These are phyloP conservation scores for Fusarium albidum DNA, from an alignment of 2,329 filamentous ascomycete genomes.

Conservation along the genomic window DNA sequence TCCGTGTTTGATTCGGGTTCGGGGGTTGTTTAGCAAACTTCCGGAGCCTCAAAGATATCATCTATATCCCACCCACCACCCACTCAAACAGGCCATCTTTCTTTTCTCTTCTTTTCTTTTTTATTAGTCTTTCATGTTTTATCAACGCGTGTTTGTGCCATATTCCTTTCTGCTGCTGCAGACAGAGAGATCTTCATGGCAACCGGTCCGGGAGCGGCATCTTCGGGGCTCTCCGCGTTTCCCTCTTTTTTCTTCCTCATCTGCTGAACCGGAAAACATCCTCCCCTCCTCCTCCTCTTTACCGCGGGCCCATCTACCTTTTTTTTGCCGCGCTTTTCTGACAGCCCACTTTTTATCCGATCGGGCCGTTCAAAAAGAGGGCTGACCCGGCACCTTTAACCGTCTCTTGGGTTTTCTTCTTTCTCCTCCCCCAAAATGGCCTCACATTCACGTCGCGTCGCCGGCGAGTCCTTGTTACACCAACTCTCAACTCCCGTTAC, in stretches of 20 bases:
- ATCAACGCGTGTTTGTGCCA: neutral
- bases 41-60: conserved; percentile 16
- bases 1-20: conserved; percentile 8
- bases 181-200: conserved; percentile 12
- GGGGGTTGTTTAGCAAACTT: neutral
- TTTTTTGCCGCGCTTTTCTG: neutral
- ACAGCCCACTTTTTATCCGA: conserved; percentile 1
- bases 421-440: conserved; percentile 7
- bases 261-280: conserved; percentile 6
- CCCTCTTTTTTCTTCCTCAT: conserved; percentile 4
- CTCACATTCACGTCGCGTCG: conserved; percentile 3
- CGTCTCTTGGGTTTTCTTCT: neutral
- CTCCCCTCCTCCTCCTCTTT: conserved; percentile 4
- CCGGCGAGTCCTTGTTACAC: conserved; percentile 10
- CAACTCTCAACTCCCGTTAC: neutral
- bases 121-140: neutral
- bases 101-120: conserved; percentile 3
- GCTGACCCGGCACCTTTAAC: neutral
- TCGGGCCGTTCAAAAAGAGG: neutral
- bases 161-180: conserved; percentile 7
- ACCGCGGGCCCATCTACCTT: neutral
- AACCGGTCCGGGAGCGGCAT: conserved; percentile 29
- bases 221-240: conserved; percentile 28
- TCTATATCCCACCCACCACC: neutral
- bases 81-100: no score